phyloP scores from a whole-genome alignment of 768 basidiomycete genomes.

The Collybia nuda region DNA sequence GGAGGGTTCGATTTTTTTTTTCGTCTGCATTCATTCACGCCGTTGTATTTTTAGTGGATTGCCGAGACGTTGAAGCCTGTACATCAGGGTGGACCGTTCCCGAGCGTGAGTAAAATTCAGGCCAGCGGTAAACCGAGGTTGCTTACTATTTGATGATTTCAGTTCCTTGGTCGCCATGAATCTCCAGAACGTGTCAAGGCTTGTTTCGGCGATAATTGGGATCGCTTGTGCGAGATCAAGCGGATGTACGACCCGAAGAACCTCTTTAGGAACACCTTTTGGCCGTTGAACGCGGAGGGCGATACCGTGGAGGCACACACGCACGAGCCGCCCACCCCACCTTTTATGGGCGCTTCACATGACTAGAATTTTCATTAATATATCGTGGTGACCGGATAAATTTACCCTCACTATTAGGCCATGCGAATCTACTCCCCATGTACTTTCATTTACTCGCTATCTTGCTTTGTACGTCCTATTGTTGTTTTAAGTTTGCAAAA shows the following conservation, averaged over 20 bases:
- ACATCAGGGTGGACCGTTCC: slow-evolving; percentile 77
- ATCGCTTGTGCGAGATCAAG: slow-evolving; percentile 70
- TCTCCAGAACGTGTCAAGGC: slow-evolving; percentile 57
- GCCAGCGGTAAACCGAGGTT: not conserved
- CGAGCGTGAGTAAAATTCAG: slow-evolving; percentile 51
- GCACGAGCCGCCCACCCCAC: slow-evolving; percentile 63
- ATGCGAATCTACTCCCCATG: too few relatives aligned
- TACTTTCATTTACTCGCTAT: too few relatives aligned
- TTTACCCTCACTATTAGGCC: too few relatives aligned
- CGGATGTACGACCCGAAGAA: slow-evolving; percentile 72
- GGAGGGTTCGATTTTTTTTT: slow-evolving; percentile 1
- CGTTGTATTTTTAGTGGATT: slow-evolving; percentile 65
- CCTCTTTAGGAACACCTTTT: slow-evolving; percentile 76
- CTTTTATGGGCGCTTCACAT: too few relatives aligned
- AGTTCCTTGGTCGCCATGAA: slow-evolving; percentile 81
- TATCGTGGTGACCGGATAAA: too few relatives aligned
- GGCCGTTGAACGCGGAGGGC: slow-evolving; percentile 69
- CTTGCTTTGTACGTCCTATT: too few relatives aligned
- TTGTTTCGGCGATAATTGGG: slow-evolving; percentile 77
- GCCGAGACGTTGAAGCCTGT: slow-evolving; percentile 67
- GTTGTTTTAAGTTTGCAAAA: too few relatives aligned
- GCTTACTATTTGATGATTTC: slow-evolving; percentile 1
- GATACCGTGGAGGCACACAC: slow-evolving; percentile 51
- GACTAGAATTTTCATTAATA: too few relatives aligned
- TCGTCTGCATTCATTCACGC: slow-evolving; percentile 10